Base-by-base conservation (phyloP, 306 rosid species). In the Glycyrrhiza uralensis region DNA sequence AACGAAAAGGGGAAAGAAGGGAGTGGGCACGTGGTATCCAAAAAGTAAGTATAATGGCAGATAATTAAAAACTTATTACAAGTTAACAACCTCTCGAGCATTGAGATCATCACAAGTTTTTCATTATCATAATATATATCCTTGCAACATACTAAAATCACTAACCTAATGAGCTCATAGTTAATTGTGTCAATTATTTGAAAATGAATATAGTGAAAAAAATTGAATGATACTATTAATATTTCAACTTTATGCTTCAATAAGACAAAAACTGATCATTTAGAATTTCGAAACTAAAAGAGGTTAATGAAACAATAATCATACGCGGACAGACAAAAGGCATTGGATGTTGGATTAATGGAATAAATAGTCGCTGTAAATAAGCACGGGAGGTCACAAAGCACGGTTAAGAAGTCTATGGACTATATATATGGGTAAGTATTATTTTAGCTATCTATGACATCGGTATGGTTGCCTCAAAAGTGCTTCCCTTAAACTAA, bases 331-430 rank as follows among this genome's bases (percentile, higher is more conserved):
- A 35, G 87, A 74, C 72, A 79, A 64, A 78, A 83, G 65, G 77
- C 75, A 76, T 60, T 71, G 59, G 62, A 68, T 79, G 57, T 68
- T 84, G 74, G 77, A 81, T n/a, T n/a, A n/a, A 62, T 70, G 54
- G 67, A 79, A 79, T 83, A 81, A 79, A n/a, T n/a, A 76, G 67
- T 47, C 69, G 41, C 32, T 55, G 81, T 44, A 54, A 51, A 76
- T 76, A 79, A 71, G 90, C 93, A 85, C 87, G 85, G 85, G 87
- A 83, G 85, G 64, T 56, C 57, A 30, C 74, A 66, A 83, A 52
- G 69, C 84, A 76, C 72, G 70, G 38, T 65, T 78, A 55, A 66
- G 39, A 82, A 77, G 71, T 71, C 72, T 28, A 59, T 71, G 75
- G 2, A 20, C 9, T 15, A 32, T 47, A 1, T 69, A n/a, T n/a